These are phyloP conservation scores for Ophiostoma ips DNA, from an alignment of 2,329 filamentous ascomycete species.

Conservation along the genomic window DNA sequence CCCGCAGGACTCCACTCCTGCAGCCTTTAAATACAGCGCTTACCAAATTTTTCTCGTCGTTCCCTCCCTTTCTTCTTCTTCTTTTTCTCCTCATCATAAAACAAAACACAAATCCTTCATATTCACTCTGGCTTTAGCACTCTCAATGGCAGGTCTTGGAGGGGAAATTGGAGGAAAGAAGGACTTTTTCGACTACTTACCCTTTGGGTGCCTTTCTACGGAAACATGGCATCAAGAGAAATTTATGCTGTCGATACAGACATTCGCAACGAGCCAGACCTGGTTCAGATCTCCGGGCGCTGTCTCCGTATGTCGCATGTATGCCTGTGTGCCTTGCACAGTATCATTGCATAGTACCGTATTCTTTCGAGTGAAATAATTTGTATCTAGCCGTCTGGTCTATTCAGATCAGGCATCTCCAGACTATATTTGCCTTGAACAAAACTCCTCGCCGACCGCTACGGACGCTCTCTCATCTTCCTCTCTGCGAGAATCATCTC, in stretches of 20 bases:
- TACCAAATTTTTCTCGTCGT: not conserved
- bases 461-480: too few relatives aligned
- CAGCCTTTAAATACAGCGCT: not conserved
- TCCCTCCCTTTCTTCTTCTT: constrained; percentile 8
- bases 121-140: constrained; percentile 53
- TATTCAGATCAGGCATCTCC: too few relatives aligned
- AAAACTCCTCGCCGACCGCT: too few relatives aligned
- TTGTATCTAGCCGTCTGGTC: too few relatives aligned
- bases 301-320: not conserved
- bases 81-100: constrained; percentile 28
- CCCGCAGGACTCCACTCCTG: not conserved
- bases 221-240: constrained; percentile 22
- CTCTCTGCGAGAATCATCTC: too few relatives aligned
- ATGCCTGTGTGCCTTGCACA: too few relatives aligned
- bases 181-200: constrained; percentile 39
- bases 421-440: too few relatives aligned
- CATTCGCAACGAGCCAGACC: not conserved
- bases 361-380: too few relatives aligned
- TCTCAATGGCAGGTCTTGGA: constrained; percentile 45
- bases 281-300: too few relatives aligned
- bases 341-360: too few relatives aligned
- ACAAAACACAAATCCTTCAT: constrained; percentile 35
- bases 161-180: constrained; percentile 57
- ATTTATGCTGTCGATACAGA: constrained; percentile 24
- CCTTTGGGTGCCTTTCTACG: constrained; percentile 31